Conservation (phyloP, 768 basidiomycete genomes). For the Naganishia onofrii region DNA sequence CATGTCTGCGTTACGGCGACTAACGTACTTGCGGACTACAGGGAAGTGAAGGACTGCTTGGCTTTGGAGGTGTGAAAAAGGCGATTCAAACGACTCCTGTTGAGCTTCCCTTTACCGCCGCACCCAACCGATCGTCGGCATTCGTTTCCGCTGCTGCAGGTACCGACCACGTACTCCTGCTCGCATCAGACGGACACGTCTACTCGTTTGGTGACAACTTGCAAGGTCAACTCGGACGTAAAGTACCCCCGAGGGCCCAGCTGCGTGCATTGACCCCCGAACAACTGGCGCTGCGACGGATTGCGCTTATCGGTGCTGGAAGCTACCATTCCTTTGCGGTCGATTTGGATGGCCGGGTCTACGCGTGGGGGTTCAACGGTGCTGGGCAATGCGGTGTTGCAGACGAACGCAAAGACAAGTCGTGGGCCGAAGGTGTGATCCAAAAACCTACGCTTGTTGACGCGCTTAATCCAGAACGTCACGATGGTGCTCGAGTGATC, state of each 20-base stretch:
- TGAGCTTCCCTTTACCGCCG: conserved; percentile 51
- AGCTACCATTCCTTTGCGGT: conserved; percentile 87
- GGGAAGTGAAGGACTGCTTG: conserved; percentile 48
- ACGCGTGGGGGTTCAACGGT: conserved; percentile 93
- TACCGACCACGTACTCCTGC: conserved; percentile 80
- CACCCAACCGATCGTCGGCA: conserved; percentile 51
- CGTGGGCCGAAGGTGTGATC: conserved; percentile 50
- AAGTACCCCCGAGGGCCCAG: conserved; percentile 80
- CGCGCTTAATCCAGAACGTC: conserved; percentile 47
- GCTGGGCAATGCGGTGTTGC: conserved; percentile 68
- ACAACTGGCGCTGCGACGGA: conserved; percentile 73
- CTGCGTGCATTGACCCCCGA: conserved; percentile 86
- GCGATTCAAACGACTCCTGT: conserved; percentile 43
- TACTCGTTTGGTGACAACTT: conserved; percentile 89
- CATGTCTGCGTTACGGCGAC: conserved; percentile 37
- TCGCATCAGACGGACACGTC: conserved; percentile 82
- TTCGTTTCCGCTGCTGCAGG: conserved; percentile 75
- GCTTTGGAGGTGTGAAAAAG: conserved; percentile 48
- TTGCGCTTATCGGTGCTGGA: conserved; percentile 73
- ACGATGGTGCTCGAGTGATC: conserved; percentile 53
- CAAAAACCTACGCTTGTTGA: conserved; percentile 48
- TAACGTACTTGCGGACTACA: not conserved
- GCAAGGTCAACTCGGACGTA: conserved; percentile 84
- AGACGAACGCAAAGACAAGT: conserved; percentile 25
- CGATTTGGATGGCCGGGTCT: conserved; percentile 75